Percentiles rank a stretch among this genome's conserved stretches.
phyloP scores from a whole-genome alignment of 768 basidiomycete species.

The Pulveroboletus ravenelii region DNA sequence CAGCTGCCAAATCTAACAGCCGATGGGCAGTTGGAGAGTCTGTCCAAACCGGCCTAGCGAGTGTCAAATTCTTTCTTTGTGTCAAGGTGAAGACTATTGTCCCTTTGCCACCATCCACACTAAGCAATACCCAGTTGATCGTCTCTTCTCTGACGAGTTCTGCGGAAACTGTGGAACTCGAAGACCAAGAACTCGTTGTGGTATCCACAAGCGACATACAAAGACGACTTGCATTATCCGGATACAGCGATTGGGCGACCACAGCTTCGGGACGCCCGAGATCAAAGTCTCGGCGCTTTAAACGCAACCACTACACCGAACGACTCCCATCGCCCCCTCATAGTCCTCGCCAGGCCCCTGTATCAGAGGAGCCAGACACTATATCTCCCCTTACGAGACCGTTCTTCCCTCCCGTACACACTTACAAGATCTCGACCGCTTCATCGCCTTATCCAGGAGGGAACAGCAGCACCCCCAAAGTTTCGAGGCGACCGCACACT shows the following conservation, averaged over 20 bases:
- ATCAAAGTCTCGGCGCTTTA: conserved; percentile 50
- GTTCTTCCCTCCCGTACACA: conserved; percentile 15
- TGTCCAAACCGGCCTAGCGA: conserved; percentile 57
- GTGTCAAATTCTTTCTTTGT: conserved; percentile 65
- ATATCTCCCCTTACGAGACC: conserved; percentile 3
- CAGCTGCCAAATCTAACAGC: conserved; percentile 58
- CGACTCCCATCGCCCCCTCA: conserved; percentile 40
- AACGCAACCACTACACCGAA: conserved; percentile 26
- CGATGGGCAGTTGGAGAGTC: conserved; percentile 82
- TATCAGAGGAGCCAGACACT: conserved; percentile 7
- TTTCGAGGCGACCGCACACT: conserved; percentile 60
- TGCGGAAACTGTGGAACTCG: conserved; percentile 63
- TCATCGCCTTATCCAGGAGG: conserved; percentile 29
- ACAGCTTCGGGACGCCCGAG: conserved; percentile 39
- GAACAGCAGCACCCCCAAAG: conserved; percentile 27
- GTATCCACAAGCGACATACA: conserved; percentile 70
- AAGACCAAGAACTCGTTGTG: conserved; percentile 59
- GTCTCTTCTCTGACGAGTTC: conserved; percentile 42
- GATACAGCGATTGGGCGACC: conserved; percentile 45
- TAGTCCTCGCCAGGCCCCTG: conserved; percentile 20
- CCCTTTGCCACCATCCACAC: conserved; percentile 5
- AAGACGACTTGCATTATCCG: conserved; percentile 57
- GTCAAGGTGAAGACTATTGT: conserved; percentile 50
- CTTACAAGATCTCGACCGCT: conserved; percentile 26
- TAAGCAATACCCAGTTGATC: conserved; percentile 37